Conservation (phyloP, 305 asterid species). For the Fraxinus xanthoxyloides region DNA sequence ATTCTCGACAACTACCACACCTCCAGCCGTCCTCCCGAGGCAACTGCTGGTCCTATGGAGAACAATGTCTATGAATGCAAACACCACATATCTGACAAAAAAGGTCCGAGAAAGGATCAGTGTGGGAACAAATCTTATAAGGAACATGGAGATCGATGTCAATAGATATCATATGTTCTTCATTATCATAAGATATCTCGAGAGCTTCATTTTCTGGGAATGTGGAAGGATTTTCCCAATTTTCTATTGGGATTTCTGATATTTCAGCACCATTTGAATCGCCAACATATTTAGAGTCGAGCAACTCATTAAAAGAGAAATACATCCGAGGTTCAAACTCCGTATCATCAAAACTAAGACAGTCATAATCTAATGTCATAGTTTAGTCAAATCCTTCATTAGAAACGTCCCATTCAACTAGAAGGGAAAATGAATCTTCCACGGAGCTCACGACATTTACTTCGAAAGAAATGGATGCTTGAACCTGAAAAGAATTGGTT, state of each 20-base stretch:
- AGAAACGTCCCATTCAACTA: conserved; percentile 44
- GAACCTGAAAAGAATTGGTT: conserved; percentile 34
- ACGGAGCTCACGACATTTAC: conserved; percentile 21
- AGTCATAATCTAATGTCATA: conserved; percentile 46
- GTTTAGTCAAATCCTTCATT: conserved; percentile 42
- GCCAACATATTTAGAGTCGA: conserved; percentile 56
- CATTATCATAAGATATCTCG: conserved; percentile 36
- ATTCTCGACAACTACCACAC: conserved; percentile 79
- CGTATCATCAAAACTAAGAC: conserved; percentile 48
- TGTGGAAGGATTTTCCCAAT: conserved; percentile 27
- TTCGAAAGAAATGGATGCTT: conserved; percentile 29
- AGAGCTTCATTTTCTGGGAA: conserved; percentile 35
- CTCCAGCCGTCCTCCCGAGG: conserved; percentile 53
- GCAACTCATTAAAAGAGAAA: conserved; percentile 89
- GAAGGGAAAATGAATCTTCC: conserved; percentile 29
- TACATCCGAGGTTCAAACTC: conserved; percentile 92
- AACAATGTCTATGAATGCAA: conserved; percentile 65
- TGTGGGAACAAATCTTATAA: conserved; percentile 60
- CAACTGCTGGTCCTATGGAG: conserved; percentile 66
- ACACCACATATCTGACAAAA: conserved; percentile 65
- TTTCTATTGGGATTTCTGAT: conserved; percentile 30
- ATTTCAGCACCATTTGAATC: conserved; percentile 32
- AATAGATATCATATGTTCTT: conserved; percentile 32
- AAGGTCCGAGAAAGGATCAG: conserved; percentile 58
- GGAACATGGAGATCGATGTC: conserved; percentile 27